Percentiles rank a stretch among this genome's conserved stretches.
phyloP scores from a whole-genome alignment of 176 grass and related monocot species.

The Oryza coarctata region DNA sequence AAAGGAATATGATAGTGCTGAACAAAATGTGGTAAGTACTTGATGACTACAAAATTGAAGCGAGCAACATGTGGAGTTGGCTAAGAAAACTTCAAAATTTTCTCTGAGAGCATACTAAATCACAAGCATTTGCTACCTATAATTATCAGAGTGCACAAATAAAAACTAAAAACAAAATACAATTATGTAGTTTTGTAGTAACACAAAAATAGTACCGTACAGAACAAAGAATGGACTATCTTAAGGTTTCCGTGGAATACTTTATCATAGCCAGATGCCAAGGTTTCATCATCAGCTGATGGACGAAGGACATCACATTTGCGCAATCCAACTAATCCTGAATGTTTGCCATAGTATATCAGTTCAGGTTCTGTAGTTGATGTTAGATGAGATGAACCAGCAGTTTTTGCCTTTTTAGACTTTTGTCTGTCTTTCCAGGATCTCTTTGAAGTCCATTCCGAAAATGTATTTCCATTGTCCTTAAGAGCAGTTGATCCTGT shows the following conservation, averaged over 20 bases:
- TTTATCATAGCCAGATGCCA: slow-evolving; percentile 83
- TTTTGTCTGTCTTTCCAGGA: slow-evolving; percentile 76
- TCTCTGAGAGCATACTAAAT: neutral
- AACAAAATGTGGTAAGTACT: neutral
- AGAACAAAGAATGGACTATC: neutral
- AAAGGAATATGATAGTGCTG: neutral
- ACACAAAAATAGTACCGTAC: neutral
- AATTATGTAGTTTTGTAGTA: neutral
- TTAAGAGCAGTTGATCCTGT: slow-evolving; percentile 36
- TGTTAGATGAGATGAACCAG: slow-evolving; percentile 36
- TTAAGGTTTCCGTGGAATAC: slow-evolving; percentile 37
- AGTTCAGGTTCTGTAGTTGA: slow-evolving; percentile 70
- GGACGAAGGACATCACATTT: slow-evolving; percentile 56
- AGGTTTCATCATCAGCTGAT: slow-evolving; percentile 42
- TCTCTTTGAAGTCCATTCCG: slow-evolving; percentile 75
- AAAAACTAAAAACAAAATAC: neutral
- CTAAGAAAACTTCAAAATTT: slow-evolving; percentile 1
- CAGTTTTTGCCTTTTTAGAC: slow-evolving; percentile 47
- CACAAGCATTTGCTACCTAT: neutral
- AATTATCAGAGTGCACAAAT: neutral
- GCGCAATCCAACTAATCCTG: slow-evolving; percentile 70
- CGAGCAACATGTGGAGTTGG: neutral
- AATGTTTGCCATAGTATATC: slow-evolving; percentile 92
- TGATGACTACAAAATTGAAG: slow-evolving; percentile 11
- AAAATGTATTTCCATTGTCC: slow-evolving; percentile 47